A percentile compares a stretch with the other conserved stretches of the same genome.
These are phyloP conservation scores for Pugionium cornutum DNA, from an alignment of 345 rosid genomes.

Conservation along the genomic window DNA sequence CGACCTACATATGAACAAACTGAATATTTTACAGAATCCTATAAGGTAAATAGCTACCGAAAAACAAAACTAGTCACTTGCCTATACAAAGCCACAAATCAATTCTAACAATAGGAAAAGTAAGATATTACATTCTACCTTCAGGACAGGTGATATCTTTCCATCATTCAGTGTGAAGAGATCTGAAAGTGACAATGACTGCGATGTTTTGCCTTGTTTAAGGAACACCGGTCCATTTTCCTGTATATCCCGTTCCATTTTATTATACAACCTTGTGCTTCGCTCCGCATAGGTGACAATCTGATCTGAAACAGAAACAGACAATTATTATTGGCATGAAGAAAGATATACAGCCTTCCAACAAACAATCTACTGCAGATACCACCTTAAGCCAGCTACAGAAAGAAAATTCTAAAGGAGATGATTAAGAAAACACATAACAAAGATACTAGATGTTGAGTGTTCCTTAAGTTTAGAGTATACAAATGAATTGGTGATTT, in stretches of 20 bases:
- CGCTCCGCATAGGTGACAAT: conserved; percentile 45
- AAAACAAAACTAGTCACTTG: neutral
- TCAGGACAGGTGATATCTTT: conserved; percentile 59
- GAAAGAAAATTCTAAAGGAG: neutral
- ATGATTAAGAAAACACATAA: neutral
- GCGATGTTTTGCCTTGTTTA: conserved; percentile 86
- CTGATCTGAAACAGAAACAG: conserved; percentile 44
- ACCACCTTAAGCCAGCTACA: neutral
- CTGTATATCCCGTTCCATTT: conserved; percentile 78
- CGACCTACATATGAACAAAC: conserved; percentile 52
- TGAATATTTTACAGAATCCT: neutral
- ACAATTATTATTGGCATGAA: neutral
- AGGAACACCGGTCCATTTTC: conserved; percentile 72
- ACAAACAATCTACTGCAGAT: neutral
- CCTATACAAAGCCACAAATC: conserved; percentile 9
- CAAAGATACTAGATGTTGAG: neutral
- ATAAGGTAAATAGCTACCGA: conserved; percentile 13
- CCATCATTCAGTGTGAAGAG: conserved; percentile 72
- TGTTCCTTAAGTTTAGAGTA: conserved; percentile 12
- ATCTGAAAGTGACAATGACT: conserved; percentile 77
- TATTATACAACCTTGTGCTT: conserved; percentile 66
- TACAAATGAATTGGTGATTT: neutral
- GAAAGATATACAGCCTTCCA: neutral
- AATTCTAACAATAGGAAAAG: neutral
- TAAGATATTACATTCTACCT: conserved; percentile 46